Evolutionary conservation across 768 basidiomycete species (phyloP).

Genomic region (Harrya chromipes): DNA sequence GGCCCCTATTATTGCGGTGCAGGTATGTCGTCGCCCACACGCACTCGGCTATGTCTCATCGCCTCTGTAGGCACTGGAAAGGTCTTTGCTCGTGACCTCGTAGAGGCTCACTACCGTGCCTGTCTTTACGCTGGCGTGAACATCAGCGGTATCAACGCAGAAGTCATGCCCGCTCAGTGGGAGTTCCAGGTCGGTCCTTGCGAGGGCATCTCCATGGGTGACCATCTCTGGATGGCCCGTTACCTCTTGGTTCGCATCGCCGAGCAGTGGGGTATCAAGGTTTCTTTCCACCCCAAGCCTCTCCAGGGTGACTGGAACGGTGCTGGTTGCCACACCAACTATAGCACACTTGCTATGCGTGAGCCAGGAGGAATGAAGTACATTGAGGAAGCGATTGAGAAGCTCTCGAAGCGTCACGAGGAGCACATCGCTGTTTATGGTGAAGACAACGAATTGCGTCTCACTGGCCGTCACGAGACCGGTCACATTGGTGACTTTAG

Average conservation of each 20-base stretch:
- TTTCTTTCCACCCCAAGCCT: conserved; percentile 99
- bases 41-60: conserved; percentile 4
- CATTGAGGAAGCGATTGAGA: conserved; percentile 93
- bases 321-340: conserved; percentile 98
- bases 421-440: conserved; percentile 98
- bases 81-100: conserved; percentile 96
- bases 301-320: conserved; percentile 99
- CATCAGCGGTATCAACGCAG: conserved; percentile 99
- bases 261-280: conserved; percentile 96
- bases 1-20: conserved; percentile 99
- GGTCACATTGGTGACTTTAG: conserved; percentile 90
- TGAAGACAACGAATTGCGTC: conserved; percentile 93
- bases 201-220: conserved; percentile 97
- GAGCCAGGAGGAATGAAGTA: conserved; percentile 89
- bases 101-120: conserved; percentile 98
- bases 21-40: conserved; percentile 43
- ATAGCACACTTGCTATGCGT: conserved; percentile 91
- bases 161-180: conserved; percentile 99
- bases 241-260: conserved; percentile 94
- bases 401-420: conserved; percentile 84
- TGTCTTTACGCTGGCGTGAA: conserved; percentile 94
- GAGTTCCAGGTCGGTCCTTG: conserved; percentile 99
- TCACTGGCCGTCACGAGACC: conserved; percentile 97
- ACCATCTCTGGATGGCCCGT: conserved; percentile 99
- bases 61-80: conserved; percentile 76